Conservation (phyloP, 2,329 filamentous ascomycete species). For the Sporothrix protearum region DNA sequence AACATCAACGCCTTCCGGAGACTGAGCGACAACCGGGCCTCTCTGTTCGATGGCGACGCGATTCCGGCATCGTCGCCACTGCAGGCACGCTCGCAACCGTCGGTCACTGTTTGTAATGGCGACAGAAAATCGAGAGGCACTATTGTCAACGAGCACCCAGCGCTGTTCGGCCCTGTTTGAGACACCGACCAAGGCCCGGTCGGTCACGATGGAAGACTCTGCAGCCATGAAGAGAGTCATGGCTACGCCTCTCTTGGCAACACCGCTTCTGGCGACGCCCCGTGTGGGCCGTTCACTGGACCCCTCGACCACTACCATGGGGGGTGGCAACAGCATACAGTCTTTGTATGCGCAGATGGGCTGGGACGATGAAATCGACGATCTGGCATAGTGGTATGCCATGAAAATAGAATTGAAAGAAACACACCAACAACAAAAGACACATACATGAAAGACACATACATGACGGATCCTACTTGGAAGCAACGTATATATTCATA, state of each 20-base stretch:
- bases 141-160: slow-evolving; percentile 13
- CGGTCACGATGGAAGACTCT: background rate
- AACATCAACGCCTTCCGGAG: background rate
- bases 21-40: background rate
- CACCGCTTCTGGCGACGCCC: background rate
- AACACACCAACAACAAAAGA: background rate
- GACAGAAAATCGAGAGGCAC: background rate
- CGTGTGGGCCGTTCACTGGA: background rate
- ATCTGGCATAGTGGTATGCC: slow-evolving; percentile 28
- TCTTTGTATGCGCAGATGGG: slow-evolving; percentile 55
- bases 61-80: slow-evolving; percentile 29
- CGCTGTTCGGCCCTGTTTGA: slow-evolving; percentile 29
- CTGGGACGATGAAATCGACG: slow-evolving; percentile 54
- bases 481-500: background rate
- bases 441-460: background rate
- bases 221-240: slow-evolving; percentile 5
- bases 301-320: slow-evolving; percentile 27
- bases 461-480: background rate
- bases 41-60: slow-evolving; percentile 1
- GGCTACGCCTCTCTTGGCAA: background rate
- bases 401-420: too few relatives aligned
- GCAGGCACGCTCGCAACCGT: slow-evolving; percentile 5
- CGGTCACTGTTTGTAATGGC: background rate
- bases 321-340: slow-evolving; percentile 32
- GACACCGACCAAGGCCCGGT: slow-evolving; percentile 32